Conservation (phyloP, 805 yeast genomes). For the Monosporozyma aerobia region DNA sequence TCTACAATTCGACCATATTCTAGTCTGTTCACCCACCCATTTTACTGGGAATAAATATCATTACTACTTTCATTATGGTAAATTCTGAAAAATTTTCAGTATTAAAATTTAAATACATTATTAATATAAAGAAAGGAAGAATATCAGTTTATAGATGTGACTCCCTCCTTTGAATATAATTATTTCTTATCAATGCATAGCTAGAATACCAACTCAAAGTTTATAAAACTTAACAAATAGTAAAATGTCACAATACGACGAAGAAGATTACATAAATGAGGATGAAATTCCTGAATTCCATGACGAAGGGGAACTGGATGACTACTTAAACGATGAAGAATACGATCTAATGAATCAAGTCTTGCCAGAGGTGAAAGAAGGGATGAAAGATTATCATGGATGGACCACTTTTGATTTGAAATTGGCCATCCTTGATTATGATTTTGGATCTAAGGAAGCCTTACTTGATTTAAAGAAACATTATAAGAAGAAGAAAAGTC, state of each 20-base stretch:
- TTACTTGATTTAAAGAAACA: slow-evolving; percentile 31
- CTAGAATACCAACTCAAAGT: not conserved
- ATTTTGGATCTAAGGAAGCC: slow-evolving; percentile 40
- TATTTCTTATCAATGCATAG: not conserved
- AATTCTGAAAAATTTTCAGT: not conserved
- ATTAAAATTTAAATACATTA: not conserved
- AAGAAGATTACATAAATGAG: slow-evolving; percentile 22
- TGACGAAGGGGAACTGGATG: slow-evolving; percentile 34
- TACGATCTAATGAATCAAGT: slow-evolving; percentile 35
- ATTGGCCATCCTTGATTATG: slow-evolving; percentile 43
- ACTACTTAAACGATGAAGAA: slow-evolving; percentile 30
- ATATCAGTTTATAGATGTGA: not conserved
- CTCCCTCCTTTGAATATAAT: not conserved
- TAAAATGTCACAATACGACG: slow-evolving; percentile 6
- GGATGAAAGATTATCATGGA: slow-evolving; percentile 35
- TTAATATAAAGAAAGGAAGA: not conserved
- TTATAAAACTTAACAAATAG: not conserved
- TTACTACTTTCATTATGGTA: not conserved
- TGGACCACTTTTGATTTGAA: slow-evolving; percentile 38
- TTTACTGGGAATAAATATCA: not conserved
- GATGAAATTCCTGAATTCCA: slow-evolving; percentile 29
- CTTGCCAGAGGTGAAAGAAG: slow-evolving; percentile 38
- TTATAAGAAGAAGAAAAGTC: slow-evolving; percentile 24
- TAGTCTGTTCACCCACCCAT: not conserved
- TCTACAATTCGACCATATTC: not conserved